Conservation (phyloP, 257 asterid species). For the Marsdenia floribunda region DNA sequence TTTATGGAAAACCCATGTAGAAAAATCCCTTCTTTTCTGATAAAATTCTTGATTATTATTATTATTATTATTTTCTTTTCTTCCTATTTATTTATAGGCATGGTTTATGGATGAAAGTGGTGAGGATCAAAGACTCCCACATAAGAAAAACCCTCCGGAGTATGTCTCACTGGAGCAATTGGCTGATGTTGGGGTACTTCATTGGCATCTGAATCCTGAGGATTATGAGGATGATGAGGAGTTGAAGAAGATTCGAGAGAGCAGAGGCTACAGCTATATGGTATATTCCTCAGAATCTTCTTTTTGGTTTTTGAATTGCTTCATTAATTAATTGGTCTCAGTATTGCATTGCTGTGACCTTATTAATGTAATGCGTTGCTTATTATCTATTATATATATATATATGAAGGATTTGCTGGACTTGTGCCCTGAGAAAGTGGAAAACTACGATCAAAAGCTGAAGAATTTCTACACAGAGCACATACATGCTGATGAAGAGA, state of each 20-base stretch:
- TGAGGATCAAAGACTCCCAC: slow-evolving; percentile 75
- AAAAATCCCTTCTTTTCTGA: not conserved
- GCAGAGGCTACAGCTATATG: slow-evolving; percentile 72
- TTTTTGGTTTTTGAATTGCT: not conserved
- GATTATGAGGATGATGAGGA: slow-evolving; percentile 60
- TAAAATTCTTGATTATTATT: not conserved
- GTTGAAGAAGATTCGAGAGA: slow-evolving; percentile 49
- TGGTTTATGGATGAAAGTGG: slow-evolving; percentile 74
- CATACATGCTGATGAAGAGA: slow-evolving; percentile 78
- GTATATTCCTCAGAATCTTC: slow-evolving; percentile 17
- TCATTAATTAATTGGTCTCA: too few species aligned
- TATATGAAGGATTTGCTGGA: slow-evolving; percentile 65
- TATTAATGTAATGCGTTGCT: too few species aligned
- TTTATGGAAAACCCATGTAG: not conserved
- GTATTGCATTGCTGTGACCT: too few species aligned
- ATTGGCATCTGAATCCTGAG: slow-evolving; percentile 64
- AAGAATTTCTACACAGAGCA: slow-evolving; percentile 79
- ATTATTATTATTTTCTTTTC: not conserved
- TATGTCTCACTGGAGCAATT: slow-evolving; percentile 46
- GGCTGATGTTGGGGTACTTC: slow-evolving; percentile 62
- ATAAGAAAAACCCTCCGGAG: slow-evolving; percentile 50
- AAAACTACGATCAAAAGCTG: slow-evolving; percentile 67
- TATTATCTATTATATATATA: too few species aligned
- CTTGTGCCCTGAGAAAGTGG: slow-evolving; percentile 76
- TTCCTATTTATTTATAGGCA: slow-evolving; percentile 32